phyloP scores from a whole-genome alignment of 176 grass and related monocot species.

The Paspalum vaginatum region DNA sequence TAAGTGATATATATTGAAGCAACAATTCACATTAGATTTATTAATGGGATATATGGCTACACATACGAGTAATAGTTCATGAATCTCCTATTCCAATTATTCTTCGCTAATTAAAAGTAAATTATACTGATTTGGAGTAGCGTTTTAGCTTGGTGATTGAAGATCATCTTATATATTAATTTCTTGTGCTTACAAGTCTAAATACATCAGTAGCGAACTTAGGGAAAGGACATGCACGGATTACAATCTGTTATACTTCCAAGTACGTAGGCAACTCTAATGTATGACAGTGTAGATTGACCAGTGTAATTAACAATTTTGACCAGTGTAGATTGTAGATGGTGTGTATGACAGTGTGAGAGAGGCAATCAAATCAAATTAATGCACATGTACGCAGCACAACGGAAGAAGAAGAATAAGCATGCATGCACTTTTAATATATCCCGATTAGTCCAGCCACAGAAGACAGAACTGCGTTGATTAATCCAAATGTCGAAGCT shows the following conservation, averaged over 20 bases:
- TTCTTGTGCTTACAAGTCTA: not conserved
- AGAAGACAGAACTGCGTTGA: not conserved
- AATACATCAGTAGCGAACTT: not conserved
- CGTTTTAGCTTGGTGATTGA: not conserved
- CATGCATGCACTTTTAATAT: conserved; percentile 25
- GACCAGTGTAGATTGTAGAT: not conserved
- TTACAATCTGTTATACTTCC: too few species aligned
- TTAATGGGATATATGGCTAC: not conserved
- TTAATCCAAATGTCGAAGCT: conserved; percentile 9
- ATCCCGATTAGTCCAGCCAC: not conserved
- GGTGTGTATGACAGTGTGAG: not conserved
- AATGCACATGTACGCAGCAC: not conserved
- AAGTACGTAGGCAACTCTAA: too few species aligned
- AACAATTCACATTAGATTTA: not conserved
- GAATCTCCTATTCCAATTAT: not conserved
- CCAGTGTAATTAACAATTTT: not conserved
- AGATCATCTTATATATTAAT: not conserved
- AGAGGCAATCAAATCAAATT: not conserved
- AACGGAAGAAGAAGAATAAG: not conserved
- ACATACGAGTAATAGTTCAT: not conserved
- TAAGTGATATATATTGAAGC: not conserved
- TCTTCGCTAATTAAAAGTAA: not conserved
- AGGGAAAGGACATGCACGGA: not conserved
- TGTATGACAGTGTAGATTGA: too few species aligned
- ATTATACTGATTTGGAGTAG: not conserved